Conservation (phyloP, 202 grass and related monocot genomes). For the Bolboschoenoplectus hybrid region DNA sequence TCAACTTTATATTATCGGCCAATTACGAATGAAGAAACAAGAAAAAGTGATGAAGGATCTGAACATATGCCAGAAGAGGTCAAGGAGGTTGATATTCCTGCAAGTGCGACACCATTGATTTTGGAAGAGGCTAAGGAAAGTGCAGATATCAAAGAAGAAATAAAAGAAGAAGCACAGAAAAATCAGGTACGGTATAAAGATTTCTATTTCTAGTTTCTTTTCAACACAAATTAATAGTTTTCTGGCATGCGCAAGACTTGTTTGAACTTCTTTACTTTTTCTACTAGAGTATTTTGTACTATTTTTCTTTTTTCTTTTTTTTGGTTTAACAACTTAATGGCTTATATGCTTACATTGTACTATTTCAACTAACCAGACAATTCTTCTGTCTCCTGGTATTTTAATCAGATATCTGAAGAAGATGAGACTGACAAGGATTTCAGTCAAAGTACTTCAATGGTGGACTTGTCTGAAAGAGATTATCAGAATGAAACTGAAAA, state of each 20-base stretch:
- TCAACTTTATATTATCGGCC: not conserved
- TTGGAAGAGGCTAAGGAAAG: not conserved
- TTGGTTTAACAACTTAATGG: not conserved
- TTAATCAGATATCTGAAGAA: not conserved
- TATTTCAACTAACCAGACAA: not conserved
- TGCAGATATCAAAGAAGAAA: slow-evolving; percentile 10
- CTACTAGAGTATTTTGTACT: not conserved
- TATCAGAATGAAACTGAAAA: slow-evolving; percentile 24
- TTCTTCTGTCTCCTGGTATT: not conserved
- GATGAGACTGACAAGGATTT: not conserved
- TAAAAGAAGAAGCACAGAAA: slow-evolving; percentile 13
- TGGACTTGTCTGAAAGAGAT: slow-evolving; percentile 2
- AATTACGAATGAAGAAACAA: slow-evolving; percentile 12
- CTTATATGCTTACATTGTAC: not conserved
- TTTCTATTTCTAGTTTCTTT: not conserved
- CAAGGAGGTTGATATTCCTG: not conserved
- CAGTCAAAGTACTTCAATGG: not conserved
- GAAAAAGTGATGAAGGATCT: not conserved
- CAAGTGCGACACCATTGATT: not conserved
- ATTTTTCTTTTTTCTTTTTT: not conserved
- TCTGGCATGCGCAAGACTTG: not conserved
- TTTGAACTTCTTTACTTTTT: not conserved
- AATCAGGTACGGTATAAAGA: not conserved
- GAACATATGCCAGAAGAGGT: not conserved
- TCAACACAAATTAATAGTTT: not conserved